A percentile compares a stretch with the other conserved stretches of the same genome.
Conservation (phyloP, 2,329 filamentous ascomycete species). For the Beauveria scarabaeidicola region DNA sequence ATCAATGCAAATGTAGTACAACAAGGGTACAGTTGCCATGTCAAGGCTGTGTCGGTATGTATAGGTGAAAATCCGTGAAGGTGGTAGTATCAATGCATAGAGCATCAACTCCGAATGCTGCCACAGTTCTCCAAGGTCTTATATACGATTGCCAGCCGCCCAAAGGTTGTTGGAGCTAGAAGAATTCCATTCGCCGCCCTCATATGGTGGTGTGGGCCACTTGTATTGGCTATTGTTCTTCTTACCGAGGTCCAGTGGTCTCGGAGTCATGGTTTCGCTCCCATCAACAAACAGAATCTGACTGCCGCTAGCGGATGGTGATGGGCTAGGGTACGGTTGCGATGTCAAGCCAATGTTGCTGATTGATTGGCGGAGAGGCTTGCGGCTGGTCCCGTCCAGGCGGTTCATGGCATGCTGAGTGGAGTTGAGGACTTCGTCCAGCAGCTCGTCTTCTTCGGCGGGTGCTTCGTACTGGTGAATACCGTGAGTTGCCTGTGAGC, state of each 20-base stretch:
- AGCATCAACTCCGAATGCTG: not conserved
- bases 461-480: slow-evolving; percentile 86
- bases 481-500: slow-evolving; percentile 64
- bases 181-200: slow-evolving; percentile 85
- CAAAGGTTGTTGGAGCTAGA: slow-evolving; percentile 76
- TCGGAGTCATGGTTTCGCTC: slow-evolving; percentile 53
- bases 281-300: slow-evolving; percentile 63
- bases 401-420: slow-evolving; percentile 67
- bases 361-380: slow-evolving; percentile 50
- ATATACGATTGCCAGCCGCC: slow-evolving; percentile 59
- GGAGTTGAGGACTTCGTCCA: slow-evolving; percentile 79
- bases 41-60: not conserved
- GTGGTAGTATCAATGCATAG: not conserved
- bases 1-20: not conserved
- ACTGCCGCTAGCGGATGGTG: slow-evolving; percentile 78
- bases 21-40: not conserved
- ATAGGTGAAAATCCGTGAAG: not conserved
- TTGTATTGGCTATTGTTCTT: slow-evolving; percentile 51
- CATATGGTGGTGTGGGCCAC: slow-evolving; percentile 93
- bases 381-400: slow-evolving; percentile 42
- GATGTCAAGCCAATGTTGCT: slow-evolving; percentile 54
- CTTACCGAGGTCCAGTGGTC: slow-evolving; percentile 61
- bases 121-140: slow-evolving; percentile 15
- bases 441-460: slow-evolving; percentile 90
- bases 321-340: slow-evolving; percentile 53